Percentiles rank a stretch among this genome's conserved stretches.
phyloP scores from a whole-genome alignment of 257 asterid genomes.

The Solanum chilense region DNA sequence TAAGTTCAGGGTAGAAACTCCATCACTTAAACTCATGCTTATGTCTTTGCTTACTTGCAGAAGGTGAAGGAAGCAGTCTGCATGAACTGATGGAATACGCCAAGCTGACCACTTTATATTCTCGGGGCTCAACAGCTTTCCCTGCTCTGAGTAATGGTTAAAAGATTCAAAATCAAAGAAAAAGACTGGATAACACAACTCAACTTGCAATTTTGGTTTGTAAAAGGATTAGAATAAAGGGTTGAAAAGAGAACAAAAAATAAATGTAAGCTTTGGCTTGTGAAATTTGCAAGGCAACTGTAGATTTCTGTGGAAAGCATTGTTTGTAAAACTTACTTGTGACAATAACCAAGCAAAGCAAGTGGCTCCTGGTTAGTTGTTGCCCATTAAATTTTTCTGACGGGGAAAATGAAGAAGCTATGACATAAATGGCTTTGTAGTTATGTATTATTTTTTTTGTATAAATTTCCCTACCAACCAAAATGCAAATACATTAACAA shows the following conservation, averaged over 20 bases:
- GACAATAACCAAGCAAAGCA: not conserved
- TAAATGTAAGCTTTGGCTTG: not conserved
- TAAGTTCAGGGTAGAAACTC: not conserved
- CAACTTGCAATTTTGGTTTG: not conserved
- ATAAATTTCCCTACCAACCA: not conserved
- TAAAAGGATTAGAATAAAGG: not conserved
- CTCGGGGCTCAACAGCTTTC: not conserved
- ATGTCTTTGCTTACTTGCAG: not conserved
- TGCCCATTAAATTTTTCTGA: not conserved
- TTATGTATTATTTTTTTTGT: not conserved
- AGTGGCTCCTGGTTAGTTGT: not conserved
- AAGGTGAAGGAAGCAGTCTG: not conserved
- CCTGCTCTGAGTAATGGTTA: not conserved
- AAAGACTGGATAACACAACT: not conserved
- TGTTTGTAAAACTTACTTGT: not conserved
- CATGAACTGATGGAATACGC: not conserved
- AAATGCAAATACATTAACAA: no score
- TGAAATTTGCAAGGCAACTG: not conserved
- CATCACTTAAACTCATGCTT: not conserved
- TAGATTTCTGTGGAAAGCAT: not conserved
- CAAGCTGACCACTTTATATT: not conserved
- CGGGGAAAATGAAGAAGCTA: no score
- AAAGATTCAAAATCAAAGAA: not conserved
- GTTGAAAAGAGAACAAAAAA: not conserved
- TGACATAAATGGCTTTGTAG: not conserved